Conservation (phyloP, 202 grass and related monocot genomes). For the Panicum virgatum region DNA sequence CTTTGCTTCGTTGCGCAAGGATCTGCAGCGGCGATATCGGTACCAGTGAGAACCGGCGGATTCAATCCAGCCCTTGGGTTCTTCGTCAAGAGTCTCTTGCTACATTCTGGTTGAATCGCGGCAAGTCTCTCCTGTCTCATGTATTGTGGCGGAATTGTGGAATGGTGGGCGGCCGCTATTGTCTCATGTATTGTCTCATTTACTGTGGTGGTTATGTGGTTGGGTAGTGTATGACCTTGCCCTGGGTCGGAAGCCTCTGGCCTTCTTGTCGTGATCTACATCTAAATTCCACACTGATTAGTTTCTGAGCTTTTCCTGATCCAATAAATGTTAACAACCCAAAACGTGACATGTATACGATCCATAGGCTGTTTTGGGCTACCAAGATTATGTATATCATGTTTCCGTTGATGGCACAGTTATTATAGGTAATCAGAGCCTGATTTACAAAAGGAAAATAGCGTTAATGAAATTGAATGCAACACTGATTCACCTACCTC, state of each 20-base stretch:
- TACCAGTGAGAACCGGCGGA: not conserved
- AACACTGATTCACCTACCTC: not conserved
- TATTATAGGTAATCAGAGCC: constrained; percentile 1
- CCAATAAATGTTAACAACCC: not conserved
- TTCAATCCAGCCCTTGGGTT: not conserved
- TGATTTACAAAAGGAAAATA: not conserved
- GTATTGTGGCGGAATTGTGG: not conserved
- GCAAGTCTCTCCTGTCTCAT: not conserved
- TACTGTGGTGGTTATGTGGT: not conserved
- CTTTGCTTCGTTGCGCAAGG: not conserved
- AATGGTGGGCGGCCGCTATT: not conserved
- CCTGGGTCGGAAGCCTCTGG: not conserved
- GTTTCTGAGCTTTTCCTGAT: not conserved
- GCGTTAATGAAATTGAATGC: not conserved
- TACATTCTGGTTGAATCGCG: not conserved
- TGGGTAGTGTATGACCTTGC: not conserved
- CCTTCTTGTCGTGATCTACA: not conserved
- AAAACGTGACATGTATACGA: not conserved
- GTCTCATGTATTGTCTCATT: too few species aligned
- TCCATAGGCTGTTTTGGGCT: not conserved
- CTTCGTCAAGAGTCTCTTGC: not conserved
- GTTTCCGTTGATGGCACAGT: too few species aligned
- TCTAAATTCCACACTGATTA: not conserved
- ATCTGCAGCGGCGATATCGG: not conserved
- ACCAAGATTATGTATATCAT: not conserved